These are phyloP conservation scores for Magnusiomyces sp. DNA, from an alignment of 1,139 yeast genomes.

Conservation along the genomic window DNA sequence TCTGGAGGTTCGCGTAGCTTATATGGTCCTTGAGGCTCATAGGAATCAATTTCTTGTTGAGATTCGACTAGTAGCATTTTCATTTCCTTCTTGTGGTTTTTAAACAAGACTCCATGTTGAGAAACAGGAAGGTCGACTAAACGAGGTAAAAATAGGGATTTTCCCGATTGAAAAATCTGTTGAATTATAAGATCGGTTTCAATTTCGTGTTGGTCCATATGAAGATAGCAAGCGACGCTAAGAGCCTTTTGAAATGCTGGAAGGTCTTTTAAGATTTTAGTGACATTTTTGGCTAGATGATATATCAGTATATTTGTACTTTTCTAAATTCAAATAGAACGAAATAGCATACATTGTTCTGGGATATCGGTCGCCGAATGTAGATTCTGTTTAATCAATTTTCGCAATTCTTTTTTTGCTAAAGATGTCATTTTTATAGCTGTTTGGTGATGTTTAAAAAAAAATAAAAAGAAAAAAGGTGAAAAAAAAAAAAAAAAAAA, in stretches of 20 bases:
- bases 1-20: conserved; percentile 56
- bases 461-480: neutral
- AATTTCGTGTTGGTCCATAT: conserved; percentile 56
- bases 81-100: conserved; percentile 42
- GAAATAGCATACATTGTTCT: conserved; percentile 18
- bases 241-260: conserved; percentile 39
- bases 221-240: conserved; percentile 56
- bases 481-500: neutral
- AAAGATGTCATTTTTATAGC: neutral
- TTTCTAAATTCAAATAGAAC: neutral
- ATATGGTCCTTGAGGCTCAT: conserved; percentile 64
- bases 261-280: conserved; percentile 29
- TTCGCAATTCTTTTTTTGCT: conserved; percentile 23
- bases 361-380: conserved; percentile 15
- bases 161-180: conserved; percentile 19
- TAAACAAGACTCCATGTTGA: conserved; percentile 21
- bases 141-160: conserved; percentile 33
- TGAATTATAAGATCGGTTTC: conserved; percentile 46
- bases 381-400: conserved; percentile 17
- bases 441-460: no score
- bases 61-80: conserved; percentile 47
- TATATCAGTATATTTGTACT: conserved; percentile 9
- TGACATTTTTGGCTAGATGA: conserved; percentile 26
- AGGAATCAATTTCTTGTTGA: conserved; percentile 36
- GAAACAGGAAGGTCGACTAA: conserved; percentile 21